Base-by-base conservation (phyloP, 2,329 filamentous ascomycete species). In the Fusarium devonianum region DNA sequence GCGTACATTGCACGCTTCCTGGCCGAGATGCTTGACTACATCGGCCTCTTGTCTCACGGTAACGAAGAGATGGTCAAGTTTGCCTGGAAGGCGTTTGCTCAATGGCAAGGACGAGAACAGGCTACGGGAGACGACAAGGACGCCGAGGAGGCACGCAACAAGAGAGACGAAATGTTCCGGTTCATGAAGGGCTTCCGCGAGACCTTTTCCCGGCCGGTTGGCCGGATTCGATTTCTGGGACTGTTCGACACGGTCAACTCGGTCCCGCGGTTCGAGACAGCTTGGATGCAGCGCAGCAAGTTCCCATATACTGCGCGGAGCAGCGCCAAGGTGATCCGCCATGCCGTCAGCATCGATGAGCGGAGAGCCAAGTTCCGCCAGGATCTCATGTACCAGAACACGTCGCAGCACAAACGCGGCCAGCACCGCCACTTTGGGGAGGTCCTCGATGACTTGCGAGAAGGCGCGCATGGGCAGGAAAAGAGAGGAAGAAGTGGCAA, bases 11-110 rank as follows among this genome's bases (percentile, higher is more conserved):
- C 87, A 1, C 82, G 87, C 3, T 90, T 90, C 63, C 73, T 91
- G 1, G 89, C 90, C 1, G 89, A 94, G 66, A 93, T 93, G 90
- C 78, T 94, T 6, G 89, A 94, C 64, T 86, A 89, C 60, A 85
- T 94, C 44, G 90, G 91, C 1, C 77, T 95, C 0, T 77, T 95
- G 11, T 87, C 86, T 10, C 86, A 89, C 40, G 90, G 90, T 9
- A 95, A 95, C 62, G 89, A 95, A 65, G 90, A 94, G 60, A 87
- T 94, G 85, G 85, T 90, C 40, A 78, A 81, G 4, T 95, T 95
- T 67, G 90, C 89, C 1, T 94, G 90, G 89, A 92, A 89, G 67
- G 86, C 87, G 0, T 92, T 91, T 63, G 81, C 86, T 7, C 84
- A 86, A 66, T 91, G 87, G 86, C 86, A 90, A 64, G 79, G 78